Conservation (phyloP, 192 early-diverging fungal species). For the Physocladia obscura region DNA sequence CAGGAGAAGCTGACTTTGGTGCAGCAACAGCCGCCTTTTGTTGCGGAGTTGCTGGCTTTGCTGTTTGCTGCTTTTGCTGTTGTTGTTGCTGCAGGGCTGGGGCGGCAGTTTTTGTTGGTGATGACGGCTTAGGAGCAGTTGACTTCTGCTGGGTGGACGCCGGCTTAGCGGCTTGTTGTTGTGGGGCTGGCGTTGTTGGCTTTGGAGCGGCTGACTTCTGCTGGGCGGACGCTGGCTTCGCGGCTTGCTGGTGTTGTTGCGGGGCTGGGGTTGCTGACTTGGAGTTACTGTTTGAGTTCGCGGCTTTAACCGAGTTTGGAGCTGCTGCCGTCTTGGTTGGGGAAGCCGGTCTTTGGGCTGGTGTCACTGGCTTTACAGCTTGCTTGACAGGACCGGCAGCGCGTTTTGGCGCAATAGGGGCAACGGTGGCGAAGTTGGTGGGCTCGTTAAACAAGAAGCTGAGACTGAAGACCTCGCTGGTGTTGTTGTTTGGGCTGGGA, state of each 20-base stretch:
- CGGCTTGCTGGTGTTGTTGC: background rate
- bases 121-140: background rate
- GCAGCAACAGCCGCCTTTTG: background rate
- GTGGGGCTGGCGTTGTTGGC: conserved; percentile 3
- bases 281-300: background rate
- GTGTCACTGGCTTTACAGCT: background rate
- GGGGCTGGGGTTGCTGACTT: background rate
- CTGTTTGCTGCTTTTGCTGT: background rate
- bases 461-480: conserved; percentile 17
- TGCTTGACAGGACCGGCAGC: conserved; percentile 2
- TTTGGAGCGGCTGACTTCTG: background rate
- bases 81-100: background rate
- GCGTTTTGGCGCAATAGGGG: conserved; percentile 14
- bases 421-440: background rate
- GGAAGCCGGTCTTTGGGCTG: background rate
- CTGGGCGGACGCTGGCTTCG: background rate
- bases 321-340: conserved; percentile 14
- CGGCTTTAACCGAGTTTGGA: background rate
- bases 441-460: conserved; percentile 19
- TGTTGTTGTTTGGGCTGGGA: conserved; percentile 3
- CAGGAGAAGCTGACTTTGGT: conserved; percentile 9
- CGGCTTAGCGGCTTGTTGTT: conserved; percentile 3
- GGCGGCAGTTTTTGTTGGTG: background rate
- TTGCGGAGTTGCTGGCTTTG: conserved; percentile 1
- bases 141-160: background rate